Conservation (phyloP, 176 grass and related monocot species). For the Paspalum vaginatum region DNA sequence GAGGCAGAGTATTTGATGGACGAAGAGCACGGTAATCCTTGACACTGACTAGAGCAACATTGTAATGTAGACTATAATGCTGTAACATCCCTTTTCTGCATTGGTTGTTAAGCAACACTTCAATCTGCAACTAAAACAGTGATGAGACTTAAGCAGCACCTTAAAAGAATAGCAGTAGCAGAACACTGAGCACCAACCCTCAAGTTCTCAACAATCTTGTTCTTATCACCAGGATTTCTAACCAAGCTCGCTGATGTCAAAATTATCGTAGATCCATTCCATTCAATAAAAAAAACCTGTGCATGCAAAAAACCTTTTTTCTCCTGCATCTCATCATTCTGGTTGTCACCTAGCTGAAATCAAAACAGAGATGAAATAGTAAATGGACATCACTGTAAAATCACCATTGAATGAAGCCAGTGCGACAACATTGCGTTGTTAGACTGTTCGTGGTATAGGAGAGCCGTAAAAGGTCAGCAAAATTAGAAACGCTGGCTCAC, state of each 20-base stretch:
- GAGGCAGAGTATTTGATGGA: neutral
- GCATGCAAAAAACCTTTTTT: slow-evolving; percentile 7
- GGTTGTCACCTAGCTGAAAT: neutral
- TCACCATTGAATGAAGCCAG: slow-evolving; percentile 19
- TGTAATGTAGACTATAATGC: neutral
- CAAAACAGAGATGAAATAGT: neutral
- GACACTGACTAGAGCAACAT: neutral
- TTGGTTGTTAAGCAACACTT: neutral
- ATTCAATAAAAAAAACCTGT: slow-evolving; percentile 27
- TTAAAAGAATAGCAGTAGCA: neutral
- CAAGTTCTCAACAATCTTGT: slow-evolving; percentile 16
- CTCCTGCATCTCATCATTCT: neutral
- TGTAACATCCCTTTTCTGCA: neutral
- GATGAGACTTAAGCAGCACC: neutral
- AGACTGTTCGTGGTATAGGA: no score
- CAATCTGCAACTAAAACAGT: neutral
- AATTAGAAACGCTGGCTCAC: no score
- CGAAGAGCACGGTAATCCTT: neutral
- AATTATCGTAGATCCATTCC: slow-evolving; percentile 16
- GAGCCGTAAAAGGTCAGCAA: no score
- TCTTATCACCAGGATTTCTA: neutral
- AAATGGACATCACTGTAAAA: neutral
- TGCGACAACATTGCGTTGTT: neutral
- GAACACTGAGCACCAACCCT: neutral
- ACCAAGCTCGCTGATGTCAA: slow-evolving; percentile 17